phyloP scores from a whole-genome alignment of 2,329 filamentous ascomycete genomes.

The Aurifilum marmelostoma region DNA sequence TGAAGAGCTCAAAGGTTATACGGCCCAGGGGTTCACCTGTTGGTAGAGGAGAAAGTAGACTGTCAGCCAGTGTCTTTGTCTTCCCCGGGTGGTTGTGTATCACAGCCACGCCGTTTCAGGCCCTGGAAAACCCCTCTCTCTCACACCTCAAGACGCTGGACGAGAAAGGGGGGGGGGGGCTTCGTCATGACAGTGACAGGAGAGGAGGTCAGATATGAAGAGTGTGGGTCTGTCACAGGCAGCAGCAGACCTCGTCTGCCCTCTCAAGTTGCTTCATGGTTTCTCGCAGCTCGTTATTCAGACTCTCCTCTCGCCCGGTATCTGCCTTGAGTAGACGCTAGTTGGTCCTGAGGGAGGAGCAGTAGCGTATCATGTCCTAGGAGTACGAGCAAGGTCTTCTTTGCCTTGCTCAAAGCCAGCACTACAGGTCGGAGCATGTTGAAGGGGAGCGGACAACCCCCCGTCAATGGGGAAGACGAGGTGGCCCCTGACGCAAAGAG shows the following conservation, averaged over 20 bases:
- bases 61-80: conserved; percentile 5
- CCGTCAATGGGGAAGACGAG: not conserved
- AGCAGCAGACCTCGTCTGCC: not conserved
- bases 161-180: not conserved
- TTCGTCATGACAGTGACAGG: not conserved
- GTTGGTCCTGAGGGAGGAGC: not conserved
- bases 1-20: conserved; percentile 89
- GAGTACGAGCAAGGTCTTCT: not conserved
- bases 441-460: not conserved
- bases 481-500: not conserved
- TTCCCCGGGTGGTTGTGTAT: no score
- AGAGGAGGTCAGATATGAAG: not conserved
- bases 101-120: not conserved
- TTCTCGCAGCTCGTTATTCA: not conserved
- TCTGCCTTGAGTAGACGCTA: not conserved
- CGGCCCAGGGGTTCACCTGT: conserved; percentile 83
- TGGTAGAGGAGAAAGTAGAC: no score
- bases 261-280: not conserved
- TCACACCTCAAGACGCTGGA: not conserved
- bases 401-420: not conserved
- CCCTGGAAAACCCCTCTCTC: not conserved
- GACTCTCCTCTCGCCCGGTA: no score
- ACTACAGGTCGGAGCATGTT: not conserved
- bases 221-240: not conserved
- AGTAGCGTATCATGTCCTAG: not conserved